Conservation (phyloP, 78 protist species). For the Anaeramoeba flamelloides region DNA sequence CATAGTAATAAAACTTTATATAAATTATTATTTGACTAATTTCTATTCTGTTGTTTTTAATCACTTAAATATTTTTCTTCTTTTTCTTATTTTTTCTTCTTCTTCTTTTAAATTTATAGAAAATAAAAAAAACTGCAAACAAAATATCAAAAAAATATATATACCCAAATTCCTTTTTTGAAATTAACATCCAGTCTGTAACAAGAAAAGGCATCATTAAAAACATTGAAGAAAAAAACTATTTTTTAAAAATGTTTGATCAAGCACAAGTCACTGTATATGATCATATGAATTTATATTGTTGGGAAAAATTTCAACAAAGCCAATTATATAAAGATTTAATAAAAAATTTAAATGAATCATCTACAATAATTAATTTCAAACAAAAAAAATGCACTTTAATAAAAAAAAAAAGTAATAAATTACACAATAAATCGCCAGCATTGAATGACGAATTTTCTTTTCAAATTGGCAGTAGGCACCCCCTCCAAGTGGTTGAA, state of each 20-base stretch:
- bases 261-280: neutral
- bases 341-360: neutral
- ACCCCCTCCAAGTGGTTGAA: neutral
- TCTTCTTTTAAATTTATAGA: neutral
- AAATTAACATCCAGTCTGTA: neutral
- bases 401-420: neutral
- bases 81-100: no score
- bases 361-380: neutral
- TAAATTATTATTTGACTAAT: no score
- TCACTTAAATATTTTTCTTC: no score
- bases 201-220: neutral
- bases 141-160: neutral
- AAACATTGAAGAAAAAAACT: neutral
- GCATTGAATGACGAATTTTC: neutral
- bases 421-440: neutral
- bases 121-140: neutral
- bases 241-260: neutral
- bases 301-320: neutral
- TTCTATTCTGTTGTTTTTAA: no score
- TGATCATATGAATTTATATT: neutral
- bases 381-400: neutral
- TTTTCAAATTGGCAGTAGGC: neutral
- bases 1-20: no score
- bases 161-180: neutral
- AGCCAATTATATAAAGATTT: neutral